These are phyloP conservation scores for Syzygium malaccense DNA, from an alignment of 441 rosid species.

Conservation along the genomic window DNA sequence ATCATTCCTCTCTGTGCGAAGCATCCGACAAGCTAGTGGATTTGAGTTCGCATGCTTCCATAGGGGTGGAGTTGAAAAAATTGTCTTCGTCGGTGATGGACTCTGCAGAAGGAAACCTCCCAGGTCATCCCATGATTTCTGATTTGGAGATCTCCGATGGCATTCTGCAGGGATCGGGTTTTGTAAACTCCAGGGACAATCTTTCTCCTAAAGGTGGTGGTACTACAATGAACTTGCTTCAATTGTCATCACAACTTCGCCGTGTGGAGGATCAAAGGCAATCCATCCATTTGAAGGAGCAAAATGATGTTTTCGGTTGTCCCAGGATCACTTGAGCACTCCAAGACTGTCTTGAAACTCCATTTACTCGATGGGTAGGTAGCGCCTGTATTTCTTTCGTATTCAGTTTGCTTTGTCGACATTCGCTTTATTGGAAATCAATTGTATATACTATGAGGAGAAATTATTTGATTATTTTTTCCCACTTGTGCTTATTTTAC, in stretches of 20 bases:
- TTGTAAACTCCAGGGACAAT: background rate
- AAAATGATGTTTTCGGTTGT: background rate
- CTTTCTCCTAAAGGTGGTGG: background rate
- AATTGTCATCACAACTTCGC: background rate
- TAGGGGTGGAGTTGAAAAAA: background rate
- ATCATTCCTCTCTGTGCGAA: background rate
- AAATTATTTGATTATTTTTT: background rate
- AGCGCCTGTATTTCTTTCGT: background rate
- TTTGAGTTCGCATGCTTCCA: background rate
- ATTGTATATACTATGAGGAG: background rate
- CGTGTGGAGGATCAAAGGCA: constrained; percentile 2
- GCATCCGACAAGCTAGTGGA: background rate
- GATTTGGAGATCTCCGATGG: background rate
- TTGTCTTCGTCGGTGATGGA: background rate
- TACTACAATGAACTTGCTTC: background rate
- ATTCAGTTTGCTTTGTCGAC: background rate
- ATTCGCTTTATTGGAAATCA: background rate
- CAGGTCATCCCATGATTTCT: background rate
- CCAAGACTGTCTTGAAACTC: background rate
- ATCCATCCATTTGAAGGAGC: background rate
- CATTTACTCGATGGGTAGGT: background rate
- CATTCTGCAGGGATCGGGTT: background rate
- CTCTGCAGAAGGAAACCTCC: background rate
- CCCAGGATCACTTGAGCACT: background rate
- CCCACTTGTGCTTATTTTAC: background rate